Base-by-base conservation (phyloP, 1,139 yeast species). In the Yamadazyma atlantica region DNA sequence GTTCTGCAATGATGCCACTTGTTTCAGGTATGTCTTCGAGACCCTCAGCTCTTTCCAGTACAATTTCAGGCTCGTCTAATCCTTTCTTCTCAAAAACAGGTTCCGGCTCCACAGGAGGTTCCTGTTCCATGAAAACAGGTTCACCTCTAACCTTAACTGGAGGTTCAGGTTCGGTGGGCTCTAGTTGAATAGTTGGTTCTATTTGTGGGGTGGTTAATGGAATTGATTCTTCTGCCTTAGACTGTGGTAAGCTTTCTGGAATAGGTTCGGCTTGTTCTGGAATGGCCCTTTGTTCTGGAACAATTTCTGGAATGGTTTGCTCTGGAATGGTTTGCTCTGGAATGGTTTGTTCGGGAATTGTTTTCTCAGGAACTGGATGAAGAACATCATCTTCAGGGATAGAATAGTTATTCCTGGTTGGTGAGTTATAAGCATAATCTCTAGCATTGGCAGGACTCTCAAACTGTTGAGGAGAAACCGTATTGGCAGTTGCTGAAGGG, bases 171-270 rank as follows among this genome's bases (percentile, higher is more conserved):
- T 12, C 32, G 11, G 22, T 31, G 7, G 31, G 22, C 8, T 36
- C 44, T 11, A 41, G 25, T 9, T 32, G 29, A 13, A 43, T 33
- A 4, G 45, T 41, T 1, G 46, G 44, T 33, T 42, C 43, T 2
- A 41, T 36, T 24, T 37, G 34, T 4, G 49, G 48, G 3, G 47
- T 39, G 2, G 13, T 21, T 8, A 29, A 14, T 4, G 30, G 19
- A 4, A 15, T 28, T 7, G 30, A 16, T 15, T 16, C 17, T 7
- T 26, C 27, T 7, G 9, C 22, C 9, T 19, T 19, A 19, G n/a
- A n/a, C n/a, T 9, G 6, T 19, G 9, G 9, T 19, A 19, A 23
- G 4, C 11, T n/a, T 10, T 23, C 26, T 7, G 11, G 6, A 8
- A 23, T n/a, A n/a, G 26, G 26, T n/a, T 23, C 26, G 26, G 26